Base-by-base conservation (phyloP, 225 moss, liverwort and hornwort genomes). In the Straminergon stramineum region DNA sequence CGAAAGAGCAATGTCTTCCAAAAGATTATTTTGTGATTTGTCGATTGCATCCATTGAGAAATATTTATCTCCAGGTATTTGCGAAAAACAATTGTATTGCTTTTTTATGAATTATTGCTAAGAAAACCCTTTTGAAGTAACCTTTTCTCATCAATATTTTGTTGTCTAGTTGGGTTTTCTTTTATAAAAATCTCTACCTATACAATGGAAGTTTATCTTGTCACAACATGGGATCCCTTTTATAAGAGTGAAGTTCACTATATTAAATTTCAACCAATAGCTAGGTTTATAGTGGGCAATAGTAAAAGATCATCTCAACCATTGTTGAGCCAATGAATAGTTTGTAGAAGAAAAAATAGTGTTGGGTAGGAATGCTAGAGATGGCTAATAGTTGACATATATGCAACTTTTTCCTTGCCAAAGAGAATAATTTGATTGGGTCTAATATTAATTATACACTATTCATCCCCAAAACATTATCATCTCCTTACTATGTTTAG, bases 281-380 rank as follows among this genome's bases (percentile, higher is more conserved):
- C 3, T 8, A 32, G 51, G 32, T 0, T 76, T 0, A 0, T 53
- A 53, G 2, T 21, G 3, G 8, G 4, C 13, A 52, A 21, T 5
- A 31, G 6, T 11, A 75, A 48, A 48, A 13, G 9, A 22, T 53
- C 3, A 34, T 14, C 5, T 21, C 8, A 1, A 34, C 1, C 1
- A 34, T 34, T 76, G 21, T 3, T 21, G 34, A 34, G 7, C 20
- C 13, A 52, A 21, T 32, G 52, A 76, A 76, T 5, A 41, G 9
- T 76, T 7, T 48, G 2, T 19, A 75, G 20, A 52, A 3, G 1
- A 8, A 8, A 43, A 76, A 76, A 52, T 13, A 14, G 1, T 76
- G 0, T 76, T 52, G n/a, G n/a, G n/a, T n/a, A n/a, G n/a, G n/a
- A n/a, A n/a, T n/a, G 13, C 0, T 1, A 0, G 1, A 34, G 13